A percentile compares a stretch with the other conserved stretches of the same genome.
phyloP scores from a whole-genome alignment of 1,284 basidiomycete species.

The Cutaneotrichosporon mucoides region DNA sequence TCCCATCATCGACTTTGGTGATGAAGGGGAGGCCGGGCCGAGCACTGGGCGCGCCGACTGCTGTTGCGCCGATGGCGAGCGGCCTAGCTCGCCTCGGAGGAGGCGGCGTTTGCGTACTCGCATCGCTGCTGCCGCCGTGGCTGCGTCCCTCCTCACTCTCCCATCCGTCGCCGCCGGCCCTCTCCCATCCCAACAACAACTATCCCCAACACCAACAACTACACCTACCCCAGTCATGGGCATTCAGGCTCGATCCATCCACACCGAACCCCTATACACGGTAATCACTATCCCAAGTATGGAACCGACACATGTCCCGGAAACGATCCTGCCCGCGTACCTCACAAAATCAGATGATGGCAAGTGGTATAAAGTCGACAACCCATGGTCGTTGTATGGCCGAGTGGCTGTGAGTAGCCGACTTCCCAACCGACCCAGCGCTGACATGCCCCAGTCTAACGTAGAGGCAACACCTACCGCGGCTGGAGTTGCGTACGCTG shows the following conservation, averaged over 20 bases:
- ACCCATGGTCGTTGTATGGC: constrained; percentile 38
- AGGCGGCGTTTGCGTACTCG: not conserved
- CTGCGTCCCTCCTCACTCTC: constrained; percentile 2
- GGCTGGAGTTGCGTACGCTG: not conserved
- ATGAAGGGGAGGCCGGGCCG: constrained; percentile 20
- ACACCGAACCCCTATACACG: not conserved
- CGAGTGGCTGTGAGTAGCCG: constrained; percentile 16
- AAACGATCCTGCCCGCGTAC: constrained; percentile 33
- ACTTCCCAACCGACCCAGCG: not conserved
- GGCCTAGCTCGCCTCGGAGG: not conserved
- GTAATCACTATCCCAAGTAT: not conserved
- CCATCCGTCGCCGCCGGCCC: not conserved
- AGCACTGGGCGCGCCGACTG: not conserved
- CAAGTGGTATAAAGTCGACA: constrained; percentile 28
- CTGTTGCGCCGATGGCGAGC: not conserved
- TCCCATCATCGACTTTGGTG: constrained; percentile 23
- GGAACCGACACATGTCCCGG: constrained; percentile 12
- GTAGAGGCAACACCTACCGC: not conserved
- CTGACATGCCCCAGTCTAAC: not conserved
- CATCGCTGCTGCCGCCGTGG: not conserved
- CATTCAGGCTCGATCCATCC: constrained; percentile 1
- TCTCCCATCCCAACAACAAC: constrained; percentile 3
- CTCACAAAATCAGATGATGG: constrained; percentile 29
- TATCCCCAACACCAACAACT: not conserved
- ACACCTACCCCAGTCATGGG: not conserved